phyloP scores from a whole-genome alignment of 2,329 filamentous ascomycete species.

The Hypoxylon rubiginosum region DNA sequence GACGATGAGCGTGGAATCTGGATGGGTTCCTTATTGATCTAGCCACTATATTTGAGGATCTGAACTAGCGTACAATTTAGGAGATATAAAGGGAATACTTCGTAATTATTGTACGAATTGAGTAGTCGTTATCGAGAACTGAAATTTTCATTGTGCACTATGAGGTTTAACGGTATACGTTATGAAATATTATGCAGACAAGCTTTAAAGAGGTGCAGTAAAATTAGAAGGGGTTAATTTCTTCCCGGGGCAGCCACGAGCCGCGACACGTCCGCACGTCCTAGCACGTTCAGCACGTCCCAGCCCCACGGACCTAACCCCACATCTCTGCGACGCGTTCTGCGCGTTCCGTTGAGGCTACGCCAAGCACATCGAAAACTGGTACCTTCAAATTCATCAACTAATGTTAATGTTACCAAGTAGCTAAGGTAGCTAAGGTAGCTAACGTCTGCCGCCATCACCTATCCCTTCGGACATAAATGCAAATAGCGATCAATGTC shows the following conservation, averaged over 20 bases:
- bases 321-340: slow-evolving; percentile 35
- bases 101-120: too few relatives aligned
- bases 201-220: not conserved
- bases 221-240: slow-evolving; percentile 21
- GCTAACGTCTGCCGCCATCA: slow-evolving; percentile 5
- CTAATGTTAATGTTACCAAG: slow-evolving; percentile 1
- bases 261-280: not conserved
- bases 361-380: slow-evolving; percentile 20
- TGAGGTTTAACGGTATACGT: too few relatives aligned
- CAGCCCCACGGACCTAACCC: slow-evolving; percentile 5
- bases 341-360: too few relatives aligned
- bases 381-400: not conserved
- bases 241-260: slow-evolving; percentile 14
- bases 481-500: slow-evolving; percentile 31
- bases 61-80: not conserved
- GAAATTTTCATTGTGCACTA: too few relatives aligned
- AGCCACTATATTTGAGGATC: slow-evolving; percentile 51
- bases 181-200: not conserved
- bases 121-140: too few relatives aligned
- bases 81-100: not conserved
- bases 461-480: slow-evolving; percentile 1
- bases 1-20: too few relatives aligned
- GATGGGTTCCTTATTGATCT: slow-evolving; percentile 52
- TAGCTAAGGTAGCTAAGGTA: too few relatives aligned
- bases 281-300: too few relatives aligned